Evolutionary conservation across 2,329 filamentous ascomycete genomes (phyloP).

Genomic region (Penicillium sp.): DNA sequence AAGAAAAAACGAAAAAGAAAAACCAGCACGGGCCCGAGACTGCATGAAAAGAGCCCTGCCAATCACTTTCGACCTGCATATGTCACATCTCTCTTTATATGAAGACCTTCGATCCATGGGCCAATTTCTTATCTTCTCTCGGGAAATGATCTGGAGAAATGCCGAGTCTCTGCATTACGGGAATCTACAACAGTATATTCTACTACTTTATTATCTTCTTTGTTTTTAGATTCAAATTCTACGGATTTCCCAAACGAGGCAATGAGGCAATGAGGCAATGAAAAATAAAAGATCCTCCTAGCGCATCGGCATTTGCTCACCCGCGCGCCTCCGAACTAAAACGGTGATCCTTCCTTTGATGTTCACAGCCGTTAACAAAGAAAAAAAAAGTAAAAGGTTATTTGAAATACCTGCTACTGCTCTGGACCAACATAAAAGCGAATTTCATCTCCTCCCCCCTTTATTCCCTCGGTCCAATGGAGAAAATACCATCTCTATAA

Average conservation of each 20-base stretch:
- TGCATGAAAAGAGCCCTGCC: not conserved
- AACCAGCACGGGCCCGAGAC: conserved; percentile 3
- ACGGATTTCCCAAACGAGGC: not conserved
- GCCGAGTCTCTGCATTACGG: not conserved
- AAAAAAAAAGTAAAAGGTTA: not conserved
- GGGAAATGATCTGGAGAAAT: conserved; percentile 5
- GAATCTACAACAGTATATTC: not conserved
- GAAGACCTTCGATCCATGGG: not conserved
- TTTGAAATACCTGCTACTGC: not conserved
- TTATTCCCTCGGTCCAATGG: not conserved
- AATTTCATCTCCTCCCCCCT: too few species aligned
- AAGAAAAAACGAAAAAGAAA: not conserved
- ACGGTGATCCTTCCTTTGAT: not conserved
- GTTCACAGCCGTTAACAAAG: not conserved
- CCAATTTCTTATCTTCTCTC: not conserved
- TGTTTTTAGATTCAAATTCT: not conserved
- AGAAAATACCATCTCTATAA: not conserved
- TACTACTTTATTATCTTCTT: not conserved
- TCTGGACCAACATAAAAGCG: too few species aligned
- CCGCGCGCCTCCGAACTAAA: not conserved
- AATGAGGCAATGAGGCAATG: not conserved
- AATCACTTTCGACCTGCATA: conserved; percentile 10
- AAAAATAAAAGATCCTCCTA: not conserved
- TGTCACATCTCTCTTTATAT: conserved; percentile 5
- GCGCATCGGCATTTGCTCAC: not conserved